Percentiles rank a stretch among this genome's conserved stretches.
Evolutionary conservation across 306 rosid species (phyloP).

Genomic region (Gynostemma pentaphyllum): DNA sequence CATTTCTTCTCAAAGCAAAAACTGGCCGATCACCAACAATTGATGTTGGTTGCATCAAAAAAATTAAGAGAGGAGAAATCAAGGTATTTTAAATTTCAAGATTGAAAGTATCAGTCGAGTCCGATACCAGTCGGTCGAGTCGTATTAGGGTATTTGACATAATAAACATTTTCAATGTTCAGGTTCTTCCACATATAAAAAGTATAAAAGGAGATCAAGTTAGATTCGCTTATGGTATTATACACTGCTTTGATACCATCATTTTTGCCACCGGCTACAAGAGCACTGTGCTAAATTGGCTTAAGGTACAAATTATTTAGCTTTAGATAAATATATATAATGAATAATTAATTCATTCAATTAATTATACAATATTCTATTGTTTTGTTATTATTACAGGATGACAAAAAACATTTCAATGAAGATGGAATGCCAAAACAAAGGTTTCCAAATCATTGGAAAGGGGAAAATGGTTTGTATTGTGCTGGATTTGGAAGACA

Average conservation of each 20-base stretch:
- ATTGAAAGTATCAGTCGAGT: neutral
- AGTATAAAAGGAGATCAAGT: slow-evolving; percentile 14
- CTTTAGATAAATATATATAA: neutral
- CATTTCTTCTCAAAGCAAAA: slow-evolving; percentile 24
- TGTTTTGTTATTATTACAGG: no score
- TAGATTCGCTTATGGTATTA: slow-evolving; percentile 31
- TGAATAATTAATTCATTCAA: neutral
- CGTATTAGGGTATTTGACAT: no score
- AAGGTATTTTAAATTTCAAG: slow-evolving; percentile 22
- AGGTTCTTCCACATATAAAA: slow-evolving; percentile 36
- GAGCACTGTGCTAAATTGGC: slow-evolving; percentile 47
- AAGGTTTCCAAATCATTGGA: slow-evolving; percentile 44
- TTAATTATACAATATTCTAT: neutral
- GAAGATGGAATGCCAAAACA: slow-evolving; percentile 48
- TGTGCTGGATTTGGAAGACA: slow-evolving; percentile 39
- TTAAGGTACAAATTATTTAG: slow-evolving; percentile 25
- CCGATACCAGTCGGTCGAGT: no score
- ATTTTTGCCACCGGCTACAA: slow-evolving; percentile 63
- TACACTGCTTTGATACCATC: slow-evolving; percentile 29
- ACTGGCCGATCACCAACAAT: slow-evolving; percentile 47
- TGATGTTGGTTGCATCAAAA: slow-evolving; percentile 42
- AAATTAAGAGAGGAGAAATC: slow-evolving; percentile 27
- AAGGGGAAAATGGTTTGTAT: slow-evolving; percentile 32
- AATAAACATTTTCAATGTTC: neutral
- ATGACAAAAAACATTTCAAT: slow-evolving; percentile 29